Percentiles rank a stretch among this genome's conserved stretches.
Conservation (phyloP, 169 alveolate species). For the Besnoitia besnoiti region DNA sequence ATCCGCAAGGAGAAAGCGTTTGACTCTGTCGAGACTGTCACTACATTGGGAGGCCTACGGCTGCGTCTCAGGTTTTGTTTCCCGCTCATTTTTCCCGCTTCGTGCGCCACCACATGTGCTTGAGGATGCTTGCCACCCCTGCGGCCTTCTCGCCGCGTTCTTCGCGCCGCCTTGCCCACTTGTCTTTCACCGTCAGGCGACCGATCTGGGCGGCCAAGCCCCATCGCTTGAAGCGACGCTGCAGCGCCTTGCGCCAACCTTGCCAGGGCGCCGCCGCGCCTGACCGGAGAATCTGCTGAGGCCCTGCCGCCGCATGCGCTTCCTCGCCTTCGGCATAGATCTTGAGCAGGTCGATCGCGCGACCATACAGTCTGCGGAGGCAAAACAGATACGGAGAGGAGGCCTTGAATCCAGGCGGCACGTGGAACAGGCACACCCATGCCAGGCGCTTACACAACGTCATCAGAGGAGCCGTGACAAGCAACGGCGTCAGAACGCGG, state of each 20-base stretch:
- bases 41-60: too few relatives aligned
- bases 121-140: background rate
- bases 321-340: background rate
- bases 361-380: background rate
- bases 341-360: conserved; percentile 14
- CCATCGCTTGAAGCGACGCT: background rate
- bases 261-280: background rate
- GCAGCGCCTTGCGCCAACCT: conserved; percentile 23
- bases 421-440: too few relatives aligned
- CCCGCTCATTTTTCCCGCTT: background rate
- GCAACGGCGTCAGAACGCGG: too few relatives aligned
- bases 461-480: too few relatives aligned
- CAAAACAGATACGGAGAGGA: background rate
- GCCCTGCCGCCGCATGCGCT: conserved; percentile 10
- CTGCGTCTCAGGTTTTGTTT: too few relatives aligned
- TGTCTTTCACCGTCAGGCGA: background rate
- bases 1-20: too few relatives aligned
- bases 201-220: conserved; percentile 11
- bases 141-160: background rate
- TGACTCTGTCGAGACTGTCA: too few relatives aligned
- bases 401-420: background rate
- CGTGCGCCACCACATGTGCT: background rate
- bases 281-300: conserved; percentile 9
- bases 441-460: too few relatives aligned
- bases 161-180: background rate